Base-by-base conservation (phyloP, 2,329 filamentous ascomycete species). In the Aspergillus latus region DNA sequence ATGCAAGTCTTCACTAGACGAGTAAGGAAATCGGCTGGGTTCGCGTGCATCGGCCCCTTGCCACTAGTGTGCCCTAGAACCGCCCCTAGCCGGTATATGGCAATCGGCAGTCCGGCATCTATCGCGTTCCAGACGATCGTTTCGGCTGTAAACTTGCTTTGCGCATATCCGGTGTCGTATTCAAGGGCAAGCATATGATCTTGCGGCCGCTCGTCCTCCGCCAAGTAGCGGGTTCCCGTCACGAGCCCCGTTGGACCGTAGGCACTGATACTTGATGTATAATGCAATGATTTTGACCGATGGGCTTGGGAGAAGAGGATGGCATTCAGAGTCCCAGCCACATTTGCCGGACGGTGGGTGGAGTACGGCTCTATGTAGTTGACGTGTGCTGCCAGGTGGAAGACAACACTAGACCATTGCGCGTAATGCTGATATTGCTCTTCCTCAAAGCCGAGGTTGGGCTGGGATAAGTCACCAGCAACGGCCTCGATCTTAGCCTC, bases 341-440 rank as follows among this genome's bases (percentile, higher is more conserved):
- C 47, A 29, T 58, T 58, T 13, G 56, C 28, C 3, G 39, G 32
- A 2, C 51, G 51, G 26, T 58, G 56, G 29, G 30, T 40, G 2
- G 52, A 49, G 36, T 58, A 58, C 0, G 56, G 56, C 11, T 54
- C 21, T 7, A 58, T 49, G 34, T 44, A 58, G 30, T 54, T 58
- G 36, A 58, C 51, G 4, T 53, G 51, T 1, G 56, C 56, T 15
- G 46, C 56, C 0, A 54, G 51, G 26, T 54, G 56, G 26, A 58
- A 58, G 42, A 58, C 46, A 4, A 58, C 39, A 34, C 56, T 58
- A 6, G 51, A 9, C 56, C 51, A 58, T 7, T 42, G 15, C 9
- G 51, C 40, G 2, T 50, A 42, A 10, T 40, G 44, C 5, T 13
- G 8, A 40, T 54, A 54, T 6, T 43, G 13, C 15, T 21, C 40